Evolutionary conservation across 805 yeast genomes (phyloP), one percentile per base, ranked within the genome.

Genomic region (Metschnikowia lachancei): DNA sequence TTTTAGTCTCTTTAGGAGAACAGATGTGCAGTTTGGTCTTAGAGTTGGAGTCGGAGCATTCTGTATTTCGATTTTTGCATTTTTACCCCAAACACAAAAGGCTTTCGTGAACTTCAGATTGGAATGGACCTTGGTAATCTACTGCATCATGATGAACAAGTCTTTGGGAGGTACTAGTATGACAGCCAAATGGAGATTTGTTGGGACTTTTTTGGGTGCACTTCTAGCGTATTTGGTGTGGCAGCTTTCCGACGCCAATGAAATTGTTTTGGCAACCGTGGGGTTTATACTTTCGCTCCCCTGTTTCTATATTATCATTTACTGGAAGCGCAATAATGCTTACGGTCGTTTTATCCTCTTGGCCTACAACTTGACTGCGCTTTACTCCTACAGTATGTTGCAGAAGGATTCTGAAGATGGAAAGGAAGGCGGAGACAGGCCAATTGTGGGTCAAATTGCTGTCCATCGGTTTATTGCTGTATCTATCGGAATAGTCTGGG

Each of bases 91-190:
- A 11, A 79, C 89, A 0, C 70, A 82, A 41, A 69, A 70, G 4
- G 51, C 60, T 1, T 88, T 87, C 56, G 74, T 67, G 39, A 74
- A 70, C 35, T 86, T 88, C 89, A 67, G 91, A 52, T 84, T 85
- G 13, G 96, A 87, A 61, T 87, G 96, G 96, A 82, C 89, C 0
- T 65, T 87, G 32, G 86, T 85, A n/a, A 82, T 90, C 0, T 87
- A 81, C 55, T 82, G 87, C 55, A 83, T 87, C 45, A 85, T 87
- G 70, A 87, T 87, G 92, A 85, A 84, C 55, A 86, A 86, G 57
- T 83, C 91, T 0, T 67, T 87, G 4, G 96, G 96, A 9, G 95
- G 95, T 0, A 88, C 95, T 0, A 77, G 87, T 10, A 80, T 83
- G 81, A 84, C 94, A 0, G 82, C 81, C 4, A 81, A 82, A 54